Base-by-base conservation (phyloP, 1,139 yeast genomes). In the Yamadazyma mexicana region DNA sequence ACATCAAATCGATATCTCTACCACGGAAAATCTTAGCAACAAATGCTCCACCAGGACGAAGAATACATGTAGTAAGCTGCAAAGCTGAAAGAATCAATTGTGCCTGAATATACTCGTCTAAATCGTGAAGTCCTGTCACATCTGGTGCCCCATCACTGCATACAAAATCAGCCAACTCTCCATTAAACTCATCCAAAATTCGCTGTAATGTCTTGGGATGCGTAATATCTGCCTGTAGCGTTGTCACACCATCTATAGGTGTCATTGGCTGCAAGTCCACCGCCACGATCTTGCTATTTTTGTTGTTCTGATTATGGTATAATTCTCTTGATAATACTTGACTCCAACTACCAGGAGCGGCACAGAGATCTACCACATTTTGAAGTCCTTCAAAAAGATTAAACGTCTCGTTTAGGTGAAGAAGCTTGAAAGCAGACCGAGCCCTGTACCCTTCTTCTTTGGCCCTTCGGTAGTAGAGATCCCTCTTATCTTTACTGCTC, bases 311-410 rank as follows among this genome's bases (percentile, higher is more conserved):
- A 26, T 62, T 73, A 43, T 69, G 67, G 48, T 75, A 77, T 33
- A 87, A 64, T 48, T 81, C 83, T 45, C 86, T 65, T 8, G 95
- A 80, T n/a, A 92, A 73, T 1, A 92, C 98, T 58, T 92, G 98
- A 2, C 96, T 87, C 98, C 98, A 92, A 4, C 97, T 88, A 1
- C 98, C 98, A 1, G 98, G 98, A 4, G 98, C 98, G 15, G 98
- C 98, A 73, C 98, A 92, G 31, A 92, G 72, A 64, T 92, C 98
- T 8, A 92, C 98, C 5, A 92, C 98, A 50, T 96, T 69, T 33
- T 73, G 72, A 28, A 88, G 79, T 26, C 80, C 86, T 39, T 81
- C 73, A 52, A 92, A 85, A 10, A 92, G 73, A 48, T 84, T 83
- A 59, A 92, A 92, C 59, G 91, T 91, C 42, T 91, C 95, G 56